These are phyloP conservation scores for Knoxdaviesia capensis DNA, from an alignment of 2,329 filamentous ascomycete genomes.

Conservation along the genomic window DNA sequence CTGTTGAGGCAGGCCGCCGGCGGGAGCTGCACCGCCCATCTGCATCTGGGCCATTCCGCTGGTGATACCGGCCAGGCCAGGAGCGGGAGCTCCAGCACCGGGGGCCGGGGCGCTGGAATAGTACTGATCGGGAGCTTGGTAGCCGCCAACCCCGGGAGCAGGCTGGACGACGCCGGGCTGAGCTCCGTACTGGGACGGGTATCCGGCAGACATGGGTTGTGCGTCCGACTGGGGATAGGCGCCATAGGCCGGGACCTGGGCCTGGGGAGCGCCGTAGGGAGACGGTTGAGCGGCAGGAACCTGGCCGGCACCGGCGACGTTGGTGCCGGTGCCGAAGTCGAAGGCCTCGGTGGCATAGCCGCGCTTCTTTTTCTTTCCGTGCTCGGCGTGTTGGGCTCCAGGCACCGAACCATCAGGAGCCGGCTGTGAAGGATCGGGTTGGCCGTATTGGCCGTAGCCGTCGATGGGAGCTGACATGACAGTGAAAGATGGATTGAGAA, in stretches of 20 bases:
- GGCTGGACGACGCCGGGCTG: slow-evolving; percentile 20
- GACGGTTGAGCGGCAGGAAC: slow-evolving; percentile 23
- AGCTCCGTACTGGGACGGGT: slow-evolving; percentile 20
- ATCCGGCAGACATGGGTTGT: slow-evolving; percentile 18
- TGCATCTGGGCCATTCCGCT: slow-evolving; percentile 75
- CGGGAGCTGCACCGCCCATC: slow-evolving; percentile 29
- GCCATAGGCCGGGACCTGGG: slow-evolving; percentile 30
- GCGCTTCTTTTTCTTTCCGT: slow-evolving; percentile 70
- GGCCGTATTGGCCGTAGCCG: slow-evolving; percentile 26
- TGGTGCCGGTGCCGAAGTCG: slow-evolving; percentile 75
- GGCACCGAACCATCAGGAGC: slow-evolving; percentile 5
- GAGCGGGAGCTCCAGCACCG: slow-evolving; percentile 17
- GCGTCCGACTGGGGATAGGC: slow-evolving; percentile 34
- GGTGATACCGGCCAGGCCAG: slow-evolving; percentile 51
- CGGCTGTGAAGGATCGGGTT: slow-evolving; percentile 14
- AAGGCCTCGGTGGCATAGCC: slow-evolving; percentile 89
- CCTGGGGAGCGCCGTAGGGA: slow-evolving; percentile 26
- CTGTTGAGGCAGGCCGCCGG: slow-evolving; percentile 33
- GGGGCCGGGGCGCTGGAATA: slow-evolving; percentile 29
- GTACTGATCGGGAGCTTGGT: slow-evolving; percentile 46
- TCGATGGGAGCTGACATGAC: slow-evolving; percentile 36
- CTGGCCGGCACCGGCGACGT: slow-evolving; percentile 35
- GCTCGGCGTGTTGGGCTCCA: slow-evolving; percentile 14
- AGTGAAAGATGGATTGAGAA: too few species aligned
- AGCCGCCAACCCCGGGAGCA: slow-evolving; percentile 28